Evolutionary conservation across 2,329 filamentous ascomycete genomes (phyloP).

Genomic region (Didymella exigua): DNA sequence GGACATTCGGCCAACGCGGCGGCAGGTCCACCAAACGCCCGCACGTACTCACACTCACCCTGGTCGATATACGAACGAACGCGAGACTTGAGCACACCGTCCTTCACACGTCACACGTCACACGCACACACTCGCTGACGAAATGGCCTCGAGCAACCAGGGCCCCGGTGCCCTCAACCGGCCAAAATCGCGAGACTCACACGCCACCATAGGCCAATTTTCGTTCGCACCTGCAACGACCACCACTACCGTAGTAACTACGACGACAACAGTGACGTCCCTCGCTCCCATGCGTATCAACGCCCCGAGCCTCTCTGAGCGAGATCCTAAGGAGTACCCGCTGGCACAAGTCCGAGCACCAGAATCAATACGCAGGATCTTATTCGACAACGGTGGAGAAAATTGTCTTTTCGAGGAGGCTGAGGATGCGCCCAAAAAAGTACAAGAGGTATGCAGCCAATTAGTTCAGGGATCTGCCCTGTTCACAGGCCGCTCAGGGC

Average conservation of each 20-base stretch:
- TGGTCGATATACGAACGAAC: neutral
- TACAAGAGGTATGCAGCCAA: slow-evolving; percentile 58
- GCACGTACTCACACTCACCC: neutral
- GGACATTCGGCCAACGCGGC: slow-evolving; percentile 3
- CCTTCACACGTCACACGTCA: neutral
- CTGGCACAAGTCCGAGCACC: slow-evolving; percentile 84
- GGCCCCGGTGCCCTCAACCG: slow-evolving; percentile 33
- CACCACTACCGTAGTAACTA: slow-evolving; percentile 80
- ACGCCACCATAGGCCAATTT: slow-evolving; percentile 61
- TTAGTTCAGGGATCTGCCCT: slow-evolving; percentile 22
- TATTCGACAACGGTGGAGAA: slow-evolving; percentile 70
- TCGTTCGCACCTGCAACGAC: slow-evolving; percentile 68
- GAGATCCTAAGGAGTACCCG: slow-evolving; percentile 90
- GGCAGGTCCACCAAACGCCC: slow-evolving; percentile 1
- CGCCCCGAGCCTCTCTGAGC: slow-evolving; percentile 70
- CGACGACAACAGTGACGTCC: slow-evolving; percentile 80
- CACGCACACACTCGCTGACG: slow-evolving; percentile 11
- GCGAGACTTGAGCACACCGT: neutral
- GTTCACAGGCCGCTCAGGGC: slow-evolving; percentile 28
- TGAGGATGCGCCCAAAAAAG: slow-evolving; percentile 60
- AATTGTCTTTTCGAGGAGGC: slow-evolving; percentile 68
- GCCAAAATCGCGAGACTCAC: slow-evolving; percentile 39
- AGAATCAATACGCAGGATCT: slow-evolving; percentile 75
- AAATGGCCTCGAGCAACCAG: slow-evolving; percentile 38
- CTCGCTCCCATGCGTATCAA: slow-evolving; percentile 85